Conservation (phyloP, 805 yeast genomes). For the Metschnikowia baotianmanensis region DNA sequence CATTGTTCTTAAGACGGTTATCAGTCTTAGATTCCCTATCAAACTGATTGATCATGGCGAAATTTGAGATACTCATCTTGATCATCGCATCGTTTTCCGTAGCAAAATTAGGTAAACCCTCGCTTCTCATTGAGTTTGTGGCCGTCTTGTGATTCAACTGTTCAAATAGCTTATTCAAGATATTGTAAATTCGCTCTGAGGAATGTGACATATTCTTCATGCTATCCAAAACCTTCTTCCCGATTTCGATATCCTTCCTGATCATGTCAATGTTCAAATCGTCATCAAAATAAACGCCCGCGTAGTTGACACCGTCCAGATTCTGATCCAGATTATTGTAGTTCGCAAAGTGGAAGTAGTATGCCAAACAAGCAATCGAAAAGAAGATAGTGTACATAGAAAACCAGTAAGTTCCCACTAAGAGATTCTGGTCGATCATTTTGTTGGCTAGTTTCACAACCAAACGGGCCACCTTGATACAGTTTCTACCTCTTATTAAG, state of each 20-base stretch:
- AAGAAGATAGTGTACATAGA: conserved; percentile 86
- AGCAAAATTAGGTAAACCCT: conserved; percentile 12
- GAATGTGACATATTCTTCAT: conserved; percentile 75
- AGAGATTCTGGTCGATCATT: conserved; percentile 66
- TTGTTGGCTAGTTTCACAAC: conserved; percentile 80
- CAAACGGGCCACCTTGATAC: conserved; percentile 79
- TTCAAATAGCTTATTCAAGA: conserved; percentile 76
- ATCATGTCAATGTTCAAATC: conserved; percentile 50
- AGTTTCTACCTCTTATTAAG: conserved; percentile 71
- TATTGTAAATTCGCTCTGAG: conserved; percentile 75
- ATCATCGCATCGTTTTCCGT: conserved; percentile 20
- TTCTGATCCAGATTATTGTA: conserved; percentile 25
- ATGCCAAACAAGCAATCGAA: conserved; percentile 82
- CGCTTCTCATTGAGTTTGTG: conserved; percentile 27
- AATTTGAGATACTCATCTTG: conserved; percentile 26
- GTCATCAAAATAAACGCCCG: conserved; percentile 45
- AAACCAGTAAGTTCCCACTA: conserved; percentile 89
- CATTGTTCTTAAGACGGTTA: neutral
- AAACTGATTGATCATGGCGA: conserved; percentile 29
- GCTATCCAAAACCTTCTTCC: conserved; percentile 67
- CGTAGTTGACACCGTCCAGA: conserved; percentile 37
- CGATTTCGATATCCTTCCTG: conserved; percentile 75
- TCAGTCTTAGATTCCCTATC: conserved; percentile 3
- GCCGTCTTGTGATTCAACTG: conserved; percentile 75
- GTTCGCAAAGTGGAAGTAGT: conserved; percentile 62